A percentile compares a stretch with the other conserved stretches of the same genome.
Evolutionary conservation across 2,329 filamentous ascomycete species (phyloP).

Genomic region (Aureobasidium sp.): DNA sequence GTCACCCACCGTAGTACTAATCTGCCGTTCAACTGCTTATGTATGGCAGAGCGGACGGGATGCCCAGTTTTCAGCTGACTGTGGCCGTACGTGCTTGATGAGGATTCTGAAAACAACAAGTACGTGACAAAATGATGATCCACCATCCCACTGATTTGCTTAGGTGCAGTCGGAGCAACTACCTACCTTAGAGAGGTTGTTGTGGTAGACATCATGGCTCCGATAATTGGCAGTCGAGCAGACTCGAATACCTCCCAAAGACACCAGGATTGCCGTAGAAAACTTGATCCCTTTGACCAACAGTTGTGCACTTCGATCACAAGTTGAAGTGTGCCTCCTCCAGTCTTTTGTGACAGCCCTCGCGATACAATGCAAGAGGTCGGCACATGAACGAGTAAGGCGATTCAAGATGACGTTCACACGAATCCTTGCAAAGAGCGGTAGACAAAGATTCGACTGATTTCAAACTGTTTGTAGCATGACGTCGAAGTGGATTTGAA

Average conservation of each 20-base stretch:
- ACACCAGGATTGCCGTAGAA: too few species aligned
- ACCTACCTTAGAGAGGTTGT: too few species aligned
- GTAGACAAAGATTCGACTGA: background rate
- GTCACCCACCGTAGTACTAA: conserved; percentile 2
- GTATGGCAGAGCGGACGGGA: conserved; percentile 5
- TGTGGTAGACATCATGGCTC: too few species aligned
- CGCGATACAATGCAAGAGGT: background rate
- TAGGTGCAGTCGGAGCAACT: too few species aligned
- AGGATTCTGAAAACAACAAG: background rate
- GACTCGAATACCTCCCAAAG: too few species aligned
- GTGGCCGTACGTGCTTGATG: background rate
- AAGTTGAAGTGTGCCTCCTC: background rate
- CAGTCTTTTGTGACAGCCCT: background rate
- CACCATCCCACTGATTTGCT: too few species aligned
- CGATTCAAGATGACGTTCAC: background rate
- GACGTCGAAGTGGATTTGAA: background rate
- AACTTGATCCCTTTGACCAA: too few species aligned
- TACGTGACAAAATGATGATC: background rate
- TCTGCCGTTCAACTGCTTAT: conserved; percentile 5
- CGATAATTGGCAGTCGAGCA: too few species aligned
- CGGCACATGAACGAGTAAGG: background rate
- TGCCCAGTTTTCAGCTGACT: conserved; percentile 6
- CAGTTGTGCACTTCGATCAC: background rate
- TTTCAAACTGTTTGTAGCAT: background rate
- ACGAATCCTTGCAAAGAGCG: background rate